Evolutionary conservation across 2,329 filamentous ascomycete genomes (phyloP).

Genomic region (Fusarium abutilonis): DNA sequence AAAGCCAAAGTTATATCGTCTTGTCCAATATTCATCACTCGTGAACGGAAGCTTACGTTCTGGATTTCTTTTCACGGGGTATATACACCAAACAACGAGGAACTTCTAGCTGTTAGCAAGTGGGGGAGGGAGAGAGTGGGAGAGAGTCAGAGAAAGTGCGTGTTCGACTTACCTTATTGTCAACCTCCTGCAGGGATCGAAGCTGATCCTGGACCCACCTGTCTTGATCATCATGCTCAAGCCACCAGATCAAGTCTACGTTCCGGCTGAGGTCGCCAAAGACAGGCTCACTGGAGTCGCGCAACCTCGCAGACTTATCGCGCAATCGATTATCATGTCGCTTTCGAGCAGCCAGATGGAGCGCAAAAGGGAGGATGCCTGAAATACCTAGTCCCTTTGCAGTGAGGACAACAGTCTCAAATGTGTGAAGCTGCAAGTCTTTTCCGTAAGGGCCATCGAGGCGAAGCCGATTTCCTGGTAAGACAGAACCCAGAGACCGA

Average conservation of each 20-base stretch:
- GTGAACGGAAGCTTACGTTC: too few species aligned
- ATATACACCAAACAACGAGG: too few species aligned
- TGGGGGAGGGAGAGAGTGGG: too few species aligned
- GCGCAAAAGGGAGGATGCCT: background rate
- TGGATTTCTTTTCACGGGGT: too few species aligned
- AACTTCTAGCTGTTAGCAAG: too few species aligned
- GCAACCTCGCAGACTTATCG: background rate
- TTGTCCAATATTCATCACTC: too few species aligned
- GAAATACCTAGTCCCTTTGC: constrained; percentile 17
- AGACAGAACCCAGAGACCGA: too few species aligned
- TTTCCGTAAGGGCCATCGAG: constrained; percentile 15
- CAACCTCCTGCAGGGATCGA: background rate
- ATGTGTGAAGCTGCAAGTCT: background rate
- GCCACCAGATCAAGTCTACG: constrained; percentile 12
- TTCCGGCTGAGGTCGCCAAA: constrained; percentile 10
- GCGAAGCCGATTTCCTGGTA: background rate
- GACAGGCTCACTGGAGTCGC: background rate
- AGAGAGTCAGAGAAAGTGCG: too few species aligned
- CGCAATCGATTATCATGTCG: constrained; percentile 1
- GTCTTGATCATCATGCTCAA: constrained; percentile 14
- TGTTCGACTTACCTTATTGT: too few species aligned
- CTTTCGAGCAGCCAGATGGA: constrained; percentile 6
- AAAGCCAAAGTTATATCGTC: too few species aligned
- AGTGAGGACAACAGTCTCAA: constrained; percentile 15
- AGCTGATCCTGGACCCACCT: constrained; percentile 5